These are phyloP conservation scores for Agrostemma githago DNA, from an alignment of 148 eudicot species.

Conservation along the genomic window DNA sequence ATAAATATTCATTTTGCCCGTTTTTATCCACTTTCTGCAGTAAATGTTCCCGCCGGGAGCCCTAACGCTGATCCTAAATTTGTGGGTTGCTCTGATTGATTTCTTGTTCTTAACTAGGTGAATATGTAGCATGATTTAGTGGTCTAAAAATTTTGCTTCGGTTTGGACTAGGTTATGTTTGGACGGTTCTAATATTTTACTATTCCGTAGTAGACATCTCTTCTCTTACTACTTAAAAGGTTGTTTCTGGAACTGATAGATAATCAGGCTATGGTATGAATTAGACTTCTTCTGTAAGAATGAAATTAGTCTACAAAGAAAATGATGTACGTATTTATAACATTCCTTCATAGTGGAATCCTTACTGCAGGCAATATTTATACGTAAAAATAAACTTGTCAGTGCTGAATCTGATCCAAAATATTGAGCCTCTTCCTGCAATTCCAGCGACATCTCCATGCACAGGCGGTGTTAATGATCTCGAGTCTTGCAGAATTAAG, in stretches of 20 bases:
- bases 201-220: not conserved
- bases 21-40: not conserved
- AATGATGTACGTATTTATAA: not conserved
- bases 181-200: not conserved
- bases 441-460: slow-evolving; percentile 60
- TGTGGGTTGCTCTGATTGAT: not conserved
- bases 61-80: not conserved
- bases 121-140: no score
- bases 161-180: not conserved
- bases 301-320: not conserved
- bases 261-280: not conserved
- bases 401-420: slow-evolving; percentile 4
- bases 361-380: no score
- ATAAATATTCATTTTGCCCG: not conserved
- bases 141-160: not conserved
- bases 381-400: not conserved
- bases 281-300: not conserved
- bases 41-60: not conserved
- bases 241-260: not conserved
- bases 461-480: slow-evolving; percentile 46
- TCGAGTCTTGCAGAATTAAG: slow-evolving; percentile 50
- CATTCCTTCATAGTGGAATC: not conserved
- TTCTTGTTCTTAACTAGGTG: no score
- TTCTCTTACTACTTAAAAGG: not conserved
- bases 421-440: slow-evolving; percentile 48